A percentile compares a stretch with the other conserved stretches of the same genome.
Conservation (phyloP, 129 eudicot genomes). For the Dittrichia graveolens region DNA sequence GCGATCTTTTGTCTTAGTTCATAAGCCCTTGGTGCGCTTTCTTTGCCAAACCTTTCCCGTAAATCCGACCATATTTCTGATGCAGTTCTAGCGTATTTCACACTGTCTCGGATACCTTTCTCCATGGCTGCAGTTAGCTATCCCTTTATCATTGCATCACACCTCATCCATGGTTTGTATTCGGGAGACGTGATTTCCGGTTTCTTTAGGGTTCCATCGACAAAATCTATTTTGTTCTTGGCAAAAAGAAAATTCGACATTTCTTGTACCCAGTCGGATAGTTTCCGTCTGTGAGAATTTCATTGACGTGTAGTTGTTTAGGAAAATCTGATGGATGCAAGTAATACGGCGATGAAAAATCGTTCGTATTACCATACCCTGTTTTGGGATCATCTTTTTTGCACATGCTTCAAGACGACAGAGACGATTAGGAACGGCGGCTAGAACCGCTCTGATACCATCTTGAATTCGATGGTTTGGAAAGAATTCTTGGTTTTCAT, state of each 20-base stretch:
- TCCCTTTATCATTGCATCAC: neutral
- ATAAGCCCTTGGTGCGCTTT: neutral
- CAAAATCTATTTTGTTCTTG: too few species aligned
- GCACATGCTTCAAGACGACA: too few species aligned
- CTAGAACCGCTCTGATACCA: neutral
- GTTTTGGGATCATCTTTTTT: too few species aligned
- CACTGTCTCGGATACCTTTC: neutral
- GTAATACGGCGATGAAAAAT: neutral
- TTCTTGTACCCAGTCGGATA: neutral
- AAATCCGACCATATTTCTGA: neutral
- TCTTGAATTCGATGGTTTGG: neutral
- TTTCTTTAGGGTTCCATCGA: neutral
- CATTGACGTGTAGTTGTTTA: too few species aligned
- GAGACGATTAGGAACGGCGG: too few species aligned
- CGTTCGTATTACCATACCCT: too few species aligned
- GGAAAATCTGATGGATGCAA: neutral
- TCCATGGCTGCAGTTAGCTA: neutral
- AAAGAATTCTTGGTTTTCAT: neutral
- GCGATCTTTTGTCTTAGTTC: neutral
- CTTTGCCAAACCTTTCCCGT: neutral
- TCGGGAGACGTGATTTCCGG: neutral
- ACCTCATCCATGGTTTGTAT: slow-evolving; percentile 7
- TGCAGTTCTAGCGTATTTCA: neutral
- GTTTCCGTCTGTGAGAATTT: too few species aligned
- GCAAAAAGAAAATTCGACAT: too few species aligned